These are phyloP conservation scores for Camelina laxa DNA, from an alignment of 345 rosid species.

Conservation along the genomic window DNA sequence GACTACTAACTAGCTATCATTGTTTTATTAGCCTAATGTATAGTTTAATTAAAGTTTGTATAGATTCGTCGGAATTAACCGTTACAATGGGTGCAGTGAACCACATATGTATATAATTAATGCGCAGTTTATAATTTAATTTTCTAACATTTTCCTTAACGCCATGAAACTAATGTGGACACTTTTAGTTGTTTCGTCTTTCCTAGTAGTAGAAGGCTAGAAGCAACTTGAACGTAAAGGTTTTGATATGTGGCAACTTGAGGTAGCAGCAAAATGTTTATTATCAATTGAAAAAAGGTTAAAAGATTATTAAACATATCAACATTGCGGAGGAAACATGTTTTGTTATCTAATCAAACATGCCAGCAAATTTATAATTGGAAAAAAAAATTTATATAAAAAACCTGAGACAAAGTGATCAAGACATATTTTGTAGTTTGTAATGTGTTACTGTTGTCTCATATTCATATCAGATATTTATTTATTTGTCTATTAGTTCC, in stretches of 20 bases:
- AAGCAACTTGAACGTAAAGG: neutral
- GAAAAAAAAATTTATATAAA: neutral
- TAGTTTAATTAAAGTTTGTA: neutral
- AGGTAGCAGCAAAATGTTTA: neutral
- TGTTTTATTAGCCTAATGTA: conserved; percentile 1
- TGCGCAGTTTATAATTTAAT: neutral
- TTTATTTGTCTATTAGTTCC: neutral
- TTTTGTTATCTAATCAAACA: neutral
- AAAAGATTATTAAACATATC: neutral
- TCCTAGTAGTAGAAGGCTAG: neutral
- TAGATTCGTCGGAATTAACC: conserved; percentile 23
- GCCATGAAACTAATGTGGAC: neutral
- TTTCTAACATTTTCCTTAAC: neutral
- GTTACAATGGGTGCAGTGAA: conserved; percentile 23
- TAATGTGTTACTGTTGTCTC: neutral
- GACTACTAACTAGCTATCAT: neutral
- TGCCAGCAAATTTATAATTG: too few relatives aligned
- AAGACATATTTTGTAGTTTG: neutral
- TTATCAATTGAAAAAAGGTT: neutral
- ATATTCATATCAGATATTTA: too few relatives aligned
- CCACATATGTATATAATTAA: neutral
- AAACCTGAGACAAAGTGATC: neutral
- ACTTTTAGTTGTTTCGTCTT: neutral
- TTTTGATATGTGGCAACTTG: conserved; percentile 1
- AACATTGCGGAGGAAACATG: neutral